Evolutionary conservation across 75 land plant genomes (phyloP).

Genomic region (Cunninghamia lanceolata): DNA sequence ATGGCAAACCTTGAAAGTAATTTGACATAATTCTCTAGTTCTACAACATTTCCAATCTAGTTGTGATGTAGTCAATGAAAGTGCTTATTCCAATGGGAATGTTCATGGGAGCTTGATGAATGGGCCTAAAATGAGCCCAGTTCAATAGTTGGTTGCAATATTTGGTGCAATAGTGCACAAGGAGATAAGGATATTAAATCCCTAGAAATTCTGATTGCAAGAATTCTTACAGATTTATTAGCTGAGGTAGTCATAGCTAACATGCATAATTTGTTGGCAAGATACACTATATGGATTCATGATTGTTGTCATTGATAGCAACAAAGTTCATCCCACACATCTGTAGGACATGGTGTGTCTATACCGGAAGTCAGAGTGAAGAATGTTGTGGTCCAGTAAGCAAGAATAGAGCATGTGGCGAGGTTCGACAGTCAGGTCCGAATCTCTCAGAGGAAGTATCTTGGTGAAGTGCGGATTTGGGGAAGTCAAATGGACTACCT

Average conservation of each 20-base stretch:
- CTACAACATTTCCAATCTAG: constrained; percentile 14
- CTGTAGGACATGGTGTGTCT: no score
- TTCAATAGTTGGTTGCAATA: constrained; percentile 80
- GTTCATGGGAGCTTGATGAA: constrained; percentile 3
- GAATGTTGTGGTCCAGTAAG: no score
- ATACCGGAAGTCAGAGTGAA: no score
- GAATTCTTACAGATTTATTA: constrained; percentile 79
- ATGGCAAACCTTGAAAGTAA: constrained; percentile 41
- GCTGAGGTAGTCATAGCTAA: constrained; percentile 93
- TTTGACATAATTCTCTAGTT: constrained; percentile 11
- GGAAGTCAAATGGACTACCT: no score
- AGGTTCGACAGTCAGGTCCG: no score
- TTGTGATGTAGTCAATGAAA: background rate
- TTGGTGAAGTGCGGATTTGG: no score
- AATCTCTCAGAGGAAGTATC: no score
- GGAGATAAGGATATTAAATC: constrained; percentile 81
- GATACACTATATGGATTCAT: no score
- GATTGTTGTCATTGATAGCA: no score
- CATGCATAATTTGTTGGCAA: no score
- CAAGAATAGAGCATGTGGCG: no score
- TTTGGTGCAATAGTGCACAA: constrained; percentile 90
- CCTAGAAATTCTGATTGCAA: constrained; percentile 71
- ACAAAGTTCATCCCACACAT: no score
- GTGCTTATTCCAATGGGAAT: constrained; percentile 10
- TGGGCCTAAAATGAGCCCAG: constrained; percentile 42